Conservation (phyloP, 2,329 filamentous ascomycete species). For the Lasiodiplodia theobromae region DNA sequence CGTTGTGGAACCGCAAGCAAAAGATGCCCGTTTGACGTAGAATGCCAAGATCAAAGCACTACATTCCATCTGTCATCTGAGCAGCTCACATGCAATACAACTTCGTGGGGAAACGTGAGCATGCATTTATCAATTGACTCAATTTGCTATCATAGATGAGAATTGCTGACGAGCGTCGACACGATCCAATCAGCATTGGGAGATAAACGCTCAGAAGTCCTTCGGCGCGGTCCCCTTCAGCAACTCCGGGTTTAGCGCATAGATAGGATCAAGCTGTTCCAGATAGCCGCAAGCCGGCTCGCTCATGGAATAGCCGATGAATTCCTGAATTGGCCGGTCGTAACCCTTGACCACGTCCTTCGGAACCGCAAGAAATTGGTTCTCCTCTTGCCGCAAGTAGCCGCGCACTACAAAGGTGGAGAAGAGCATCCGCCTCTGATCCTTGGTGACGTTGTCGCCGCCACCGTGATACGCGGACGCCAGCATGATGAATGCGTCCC, state of each 20-base stretch:
- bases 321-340: slow-evolving; percentile 31
- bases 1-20: too few relatives aligned
- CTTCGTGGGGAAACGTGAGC: too few relatives aligned
- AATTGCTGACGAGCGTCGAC: too few relatives aligned
- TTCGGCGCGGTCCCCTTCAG: slow-evolving; percentile 11
- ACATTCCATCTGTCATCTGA: too few relatives aligned
- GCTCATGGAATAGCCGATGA: slow-evolving; percentile 36
- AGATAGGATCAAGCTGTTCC: slow-evolving; percentile 32
- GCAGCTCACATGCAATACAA: too few relatives aligned
- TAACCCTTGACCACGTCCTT: slow-evolving; percentile 36
- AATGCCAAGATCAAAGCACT: too few relatives aligned
- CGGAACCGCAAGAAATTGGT: slow-evolving; percentile 45
- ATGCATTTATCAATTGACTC: too few relatives aligned
- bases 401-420: slow-evolving; percentile 18
- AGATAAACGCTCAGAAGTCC: background rate
- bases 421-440: slow-evolving; percentile 25
- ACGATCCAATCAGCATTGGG: too few relatives aligned
- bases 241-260: slow-evolving; percentile 30
- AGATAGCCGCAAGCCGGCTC: slow-evolving; percentile 32
- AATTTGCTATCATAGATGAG: too few relatives aligned
- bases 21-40: too few relatives aligned
- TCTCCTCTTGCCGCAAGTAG: slow-evolving; percentile 43
- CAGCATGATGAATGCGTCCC: slow-evolving; percentile 34
- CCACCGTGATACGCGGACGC: slow-evolving; percentile 32
- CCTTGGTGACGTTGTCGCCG: slow-evolving; percentile 24